Base-by-base conservation (phyloP, 805 yeast genomes). In the Zygotorulaspora danielsina region DNA sequence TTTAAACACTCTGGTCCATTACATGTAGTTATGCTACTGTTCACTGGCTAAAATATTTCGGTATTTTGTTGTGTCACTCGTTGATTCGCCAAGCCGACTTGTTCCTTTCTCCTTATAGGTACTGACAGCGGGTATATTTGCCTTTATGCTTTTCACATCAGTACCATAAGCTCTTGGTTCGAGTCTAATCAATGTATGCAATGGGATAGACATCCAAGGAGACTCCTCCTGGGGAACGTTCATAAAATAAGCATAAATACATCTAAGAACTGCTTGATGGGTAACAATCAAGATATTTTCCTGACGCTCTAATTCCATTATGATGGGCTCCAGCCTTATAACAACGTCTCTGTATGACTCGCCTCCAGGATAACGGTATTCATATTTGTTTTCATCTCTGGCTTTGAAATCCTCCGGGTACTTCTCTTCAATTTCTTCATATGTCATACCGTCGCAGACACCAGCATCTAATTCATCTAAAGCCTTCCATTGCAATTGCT, bases 131-230 rank as follows among this genome's bases (percentile, higher is more conserved):
- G 99, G 98, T 36, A 93, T 90, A 60, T 93, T 86, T 0, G 97
- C 98, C 53, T 87, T 87, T 42, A 93, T 85, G 52, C 94, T 73
- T 13, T 90, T 83, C 12, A 89, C 97, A 30, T 80, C 65, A 0
- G 98, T 89, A 35, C 81, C 81, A 56, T 86, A 89, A 0, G 98
- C 96, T 41, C 95, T 73, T n/a, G 97, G 96, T 61, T 93, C 97
- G 47, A 93, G 70, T 58, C 87, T 84, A 55, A 93, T 93, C 60
- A 93, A 68, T 0, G 98, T 93, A 59, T 93, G 99, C 53, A 93
- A 69, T 5, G 99, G 99, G 43, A 93, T 94, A 27, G 94, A 86
- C 96, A 93, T 88, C 98, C 98, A 93, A 4, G 99, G 99, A 42
- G 89, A 78, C 61, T 87, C 90, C 54, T 90, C 96, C 62, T 90